Percentiles rank a stretch among this genome's conserved stretches.
Evolutionary conservation across 176 grass and related monocot genomes (phyloP).

Genomic region (Eleusine coracana): DNA sequence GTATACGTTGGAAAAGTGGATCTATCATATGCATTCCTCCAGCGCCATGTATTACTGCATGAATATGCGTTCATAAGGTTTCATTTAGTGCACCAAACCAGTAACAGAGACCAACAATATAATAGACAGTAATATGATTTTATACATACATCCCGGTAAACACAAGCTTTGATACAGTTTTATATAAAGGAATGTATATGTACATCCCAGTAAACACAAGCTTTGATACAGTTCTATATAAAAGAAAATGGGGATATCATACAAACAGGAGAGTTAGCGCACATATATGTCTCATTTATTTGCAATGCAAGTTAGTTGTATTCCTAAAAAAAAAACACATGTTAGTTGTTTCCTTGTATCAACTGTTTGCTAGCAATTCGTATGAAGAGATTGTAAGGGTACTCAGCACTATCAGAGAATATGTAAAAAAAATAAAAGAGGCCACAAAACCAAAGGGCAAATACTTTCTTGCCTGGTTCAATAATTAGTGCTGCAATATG

Average conservation of each 20-base stretch:
- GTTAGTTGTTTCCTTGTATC: neutral
- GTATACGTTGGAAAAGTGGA: constrained; percentile 87
- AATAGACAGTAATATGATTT: neutral
- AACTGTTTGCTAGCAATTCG: neutral
- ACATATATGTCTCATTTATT: neutral
- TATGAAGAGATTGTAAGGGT: neutral
- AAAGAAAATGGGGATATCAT: neutral
- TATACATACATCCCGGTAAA: constrained; percentile 12
- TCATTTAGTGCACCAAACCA: constrained; percentile 25
- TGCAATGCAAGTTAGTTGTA: neutral
- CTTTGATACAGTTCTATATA: neutral
- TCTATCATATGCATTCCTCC: constrained; percentile 93
- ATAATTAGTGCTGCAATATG: constrained; percentile 81
- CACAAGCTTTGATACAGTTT: neutral
- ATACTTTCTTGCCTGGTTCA: constrained; percentile 72
- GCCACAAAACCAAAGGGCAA: constrained; percentile 3
- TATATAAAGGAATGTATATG: neutral
- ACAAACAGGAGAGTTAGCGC: neutral
- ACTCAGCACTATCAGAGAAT: neutral
- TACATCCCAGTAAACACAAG: neutral
- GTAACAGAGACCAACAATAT: neutral
- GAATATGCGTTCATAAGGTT: constrained; percentile 15
- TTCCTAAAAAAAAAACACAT: neutral
- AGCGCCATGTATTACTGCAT: constrained; percentile 86
- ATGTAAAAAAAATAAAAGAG: neutral